Conservation (phyloP, 768 basidiomycete species). For the Tulasnella sp. region DNA sequence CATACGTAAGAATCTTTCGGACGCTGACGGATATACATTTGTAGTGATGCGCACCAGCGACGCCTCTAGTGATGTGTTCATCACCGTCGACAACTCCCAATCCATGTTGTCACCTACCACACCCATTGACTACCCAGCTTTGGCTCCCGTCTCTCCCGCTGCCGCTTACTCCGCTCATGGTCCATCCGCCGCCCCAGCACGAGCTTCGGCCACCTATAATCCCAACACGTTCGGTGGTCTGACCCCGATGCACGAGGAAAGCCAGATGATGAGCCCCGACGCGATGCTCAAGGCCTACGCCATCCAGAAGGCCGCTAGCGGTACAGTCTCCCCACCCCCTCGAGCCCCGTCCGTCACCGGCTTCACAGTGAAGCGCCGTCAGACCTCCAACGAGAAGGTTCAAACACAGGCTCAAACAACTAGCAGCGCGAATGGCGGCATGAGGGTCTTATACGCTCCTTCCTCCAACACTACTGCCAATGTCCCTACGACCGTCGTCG, state of each 20-base stretch:
- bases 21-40: not conserved
- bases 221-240: slow-evolving; percentile 8
- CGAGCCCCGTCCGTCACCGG: no score
- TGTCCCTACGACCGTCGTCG: not conserved
- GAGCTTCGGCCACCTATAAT: not conserved
- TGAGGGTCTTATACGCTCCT: slow-evolving; percentile 17
- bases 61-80: slow-evolving; percentile 6
- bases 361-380: not conserved
- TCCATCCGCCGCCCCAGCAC: not conserved
- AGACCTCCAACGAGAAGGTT: not conserved
- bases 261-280: slow-evolving; percentile 14
- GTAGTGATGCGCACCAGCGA: slow-evolving; percentile 12
- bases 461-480: not conserved
- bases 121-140: slow-evolving; percentile 1
- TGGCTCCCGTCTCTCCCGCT: not conserved
- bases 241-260: slow-evolving; percentile 3
- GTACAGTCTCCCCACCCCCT: not conserved
- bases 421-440: slow-evolving; percentile 14
- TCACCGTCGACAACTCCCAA: no score
- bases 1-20: not conserved
- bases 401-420: not conserved
- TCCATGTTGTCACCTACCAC: not conserved
- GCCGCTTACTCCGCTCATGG: not conserved
- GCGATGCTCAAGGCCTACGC: slow-evolving; percentile 18
- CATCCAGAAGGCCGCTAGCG: not conserved